These are phyloP conservation scores for Cladophialophora bantiana DNA, from an alignment of 2,329 filamentous ascomycete species.

Conservation along the genomic window DNA sequence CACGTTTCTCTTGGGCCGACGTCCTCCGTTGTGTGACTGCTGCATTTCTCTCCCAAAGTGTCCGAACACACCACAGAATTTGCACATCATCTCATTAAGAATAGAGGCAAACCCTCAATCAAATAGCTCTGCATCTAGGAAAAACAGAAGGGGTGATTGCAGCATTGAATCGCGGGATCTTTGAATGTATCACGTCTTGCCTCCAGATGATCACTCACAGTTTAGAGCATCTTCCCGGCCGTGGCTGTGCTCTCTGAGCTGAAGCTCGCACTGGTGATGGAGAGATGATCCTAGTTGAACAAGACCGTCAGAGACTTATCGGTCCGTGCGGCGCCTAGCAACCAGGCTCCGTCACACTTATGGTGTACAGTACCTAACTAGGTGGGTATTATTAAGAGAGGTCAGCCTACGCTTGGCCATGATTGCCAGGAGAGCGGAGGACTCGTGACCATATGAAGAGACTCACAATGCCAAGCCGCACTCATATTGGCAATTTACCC, in stretches of 20 bases:
- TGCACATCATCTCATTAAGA: background rate
- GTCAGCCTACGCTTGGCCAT: no score
- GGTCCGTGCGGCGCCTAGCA: background rate
- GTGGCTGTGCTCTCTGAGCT: background rate
- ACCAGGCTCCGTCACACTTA: background rate
- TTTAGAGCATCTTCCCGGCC: background rate
- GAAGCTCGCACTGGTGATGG: background rate
- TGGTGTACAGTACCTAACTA: no score
- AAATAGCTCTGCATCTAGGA: no score
- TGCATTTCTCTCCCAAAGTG: background rate
- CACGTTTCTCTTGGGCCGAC: background rate
- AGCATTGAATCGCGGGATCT: background rate
- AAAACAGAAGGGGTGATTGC: background rate
- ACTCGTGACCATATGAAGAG: no score
- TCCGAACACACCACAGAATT: background rate
- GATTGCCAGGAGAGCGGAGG: no score
- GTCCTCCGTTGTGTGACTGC: background rate
- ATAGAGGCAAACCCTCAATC: no score
- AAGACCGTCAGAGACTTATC: background rate
- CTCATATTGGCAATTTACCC: constrained; percentile 1
- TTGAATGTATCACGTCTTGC: background rate
- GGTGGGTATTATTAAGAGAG: no score
- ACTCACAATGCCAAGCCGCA: background rate
- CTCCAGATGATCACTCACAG: background rate
- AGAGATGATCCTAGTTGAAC: background rate